Evolutionary conservation across 164 flowering plant species (phyloP), one percentile per base, ranked within the genome.

Genomic region (Berberis thunbergii): DNA sequence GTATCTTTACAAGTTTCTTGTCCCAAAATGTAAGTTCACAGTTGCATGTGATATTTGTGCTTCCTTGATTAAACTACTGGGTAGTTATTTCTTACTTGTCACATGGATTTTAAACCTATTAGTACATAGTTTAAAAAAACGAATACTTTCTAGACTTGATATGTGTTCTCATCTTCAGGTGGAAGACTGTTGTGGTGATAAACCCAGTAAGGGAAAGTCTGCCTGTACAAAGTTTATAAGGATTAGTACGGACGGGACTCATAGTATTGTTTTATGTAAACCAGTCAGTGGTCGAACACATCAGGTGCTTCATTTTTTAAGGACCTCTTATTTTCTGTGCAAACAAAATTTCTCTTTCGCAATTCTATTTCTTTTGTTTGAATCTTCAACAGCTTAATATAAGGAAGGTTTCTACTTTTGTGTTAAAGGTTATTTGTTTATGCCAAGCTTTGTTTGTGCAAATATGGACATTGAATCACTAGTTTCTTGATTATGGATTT

Each of bases 251-350:
- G 71, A 90, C 74, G 90, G 96, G 66, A 75, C 68, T 66, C 81
- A 88, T 50, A 90, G 98, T 74, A 67, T 88, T 54, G 92, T 93
- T 43, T 70, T 73, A 69, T 90, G 98, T 72, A 75, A 90, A 80
- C 98, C 97, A 61, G 54, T 90, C 59, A 88, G 96, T 63, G 98
- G 97, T 58, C 81, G 98, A 62, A 86, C 98, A 61, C 98, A 93
- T 84, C 98, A 93, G 77, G 96, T 83, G 61, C 46, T 4, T 50
- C 41, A 7, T 52, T 11, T 1, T 12, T 52, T 26, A 26, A 52
- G 54, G n/a, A 10, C 54, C 11, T 9, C 1, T 52, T 50, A 1
- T 10, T 10, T 4, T 52, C 54, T 52, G 4, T 1, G 13, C n/a
- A 52, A 6, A 52, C 1, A 4, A 52, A 52, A 52, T 26, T 26